Percentiles rank a stretch among this genome's conserved stretches.
phyloP scores from a whole-genome alignment of 176 grass and related monocot species.

The Aegilops bicornis region DNA sequence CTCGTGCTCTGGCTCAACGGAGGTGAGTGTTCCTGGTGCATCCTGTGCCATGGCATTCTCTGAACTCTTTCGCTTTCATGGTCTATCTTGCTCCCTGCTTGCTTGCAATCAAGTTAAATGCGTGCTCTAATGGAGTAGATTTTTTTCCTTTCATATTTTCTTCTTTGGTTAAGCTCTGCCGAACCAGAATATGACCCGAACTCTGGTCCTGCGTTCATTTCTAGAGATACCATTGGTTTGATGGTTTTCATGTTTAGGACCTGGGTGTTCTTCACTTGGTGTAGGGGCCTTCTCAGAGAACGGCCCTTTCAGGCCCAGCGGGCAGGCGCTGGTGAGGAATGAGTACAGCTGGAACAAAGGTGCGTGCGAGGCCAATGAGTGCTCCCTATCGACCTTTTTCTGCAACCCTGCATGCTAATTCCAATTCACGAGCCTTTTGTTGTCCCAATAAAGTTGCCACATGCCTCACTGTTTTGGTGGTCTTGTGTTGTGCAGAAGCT shows the following conservation, averaged over 20 bases:
- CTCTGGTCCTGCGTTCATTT: neutral
- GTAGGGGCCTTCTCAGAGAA: constrained; percentile 99
- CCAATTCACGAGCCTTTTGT: constrained; percentile 28
- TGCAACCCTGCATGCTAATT: constrained; percentile 36
- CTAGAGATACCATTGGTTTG: constrained; percentile 13
- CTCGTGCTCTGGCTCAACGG: constrained; percentile 98
- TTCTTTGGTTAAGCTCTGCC: neutral
- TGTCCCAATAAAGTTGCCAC: constrained; percentile 24
- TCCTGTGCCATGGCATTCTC: no score
- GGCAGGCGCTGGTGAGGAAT: constrained; percentile 69
- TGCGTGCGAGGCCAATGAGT: constrained; percentile 36
- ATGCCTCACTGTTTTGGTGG: constrained; percentile 15
- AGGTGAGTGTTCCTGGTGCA: constrained; percentile 37
- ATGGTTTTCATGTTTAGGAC: constrained; percentile 45
- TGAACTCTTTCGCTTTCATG: no score
- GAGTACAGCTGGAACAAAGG: constrained; percentile 99
- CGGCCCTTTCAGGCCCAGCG: constrained; percentile 92
- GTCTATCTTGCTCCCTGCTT: no score
- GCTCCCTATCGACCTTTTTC: neutral
- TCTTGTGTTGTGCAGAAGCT: constrained; percentile 51
- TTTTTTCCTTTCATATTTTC: neutral
- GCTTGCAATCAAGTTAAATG: no score
- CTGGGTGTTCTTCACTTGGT: constrained; percentile 97
- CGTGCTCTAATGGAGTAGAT: no score
- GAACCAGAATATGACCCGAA: no score